phyloP scores from a whole-genome alignment of 306 rosid genomes.

The Echinosophora koreensis region DNA sequence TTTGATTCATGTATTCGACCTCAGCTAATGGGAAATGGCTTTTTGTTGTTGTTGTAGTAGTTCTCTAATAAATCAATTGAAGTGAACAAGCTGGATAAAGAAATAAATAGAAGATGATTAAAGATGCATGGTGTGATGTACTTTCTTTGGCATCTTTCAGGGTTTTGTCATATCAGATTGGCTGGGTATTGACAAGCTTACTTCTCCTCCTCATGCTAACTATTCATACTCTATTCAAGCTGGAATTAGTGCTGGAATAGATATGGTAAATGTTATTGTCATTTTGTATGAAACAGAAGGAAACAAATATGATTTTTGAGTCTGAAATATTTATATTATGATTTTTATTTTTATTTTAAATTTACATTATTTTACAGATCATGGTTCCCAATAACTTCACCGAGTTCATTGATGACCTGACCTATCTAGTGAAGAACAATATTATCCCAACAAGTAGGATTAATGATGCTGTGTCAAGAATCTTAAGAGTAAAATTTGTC shows the following conservation, averaged over 20 bases:
- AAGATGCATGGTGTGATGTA: slow-evolving; percentile 2
- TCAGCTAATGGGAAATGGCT: too few species aligned
- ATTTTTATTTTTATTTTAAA: not conserved
- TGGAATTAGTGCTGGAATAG: slow-evolving; percentile 82
- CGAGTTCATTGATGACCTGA: slow-evolving; percentile 67
- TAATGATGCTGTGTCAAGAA: slow-evolving; percentile 82
- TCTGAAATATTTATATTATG: not conserved
- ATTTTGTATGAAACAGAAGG: not conserved
- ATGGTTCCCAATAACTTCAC: slow-evolving; percentile 73
- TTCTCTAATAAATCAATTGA: not conserved
- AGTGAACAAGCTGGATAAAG: too few species aligned
- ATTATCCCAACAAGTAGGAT: slow-evolving; percentile 79
- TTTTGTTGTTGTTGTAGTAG: too few species aligned
- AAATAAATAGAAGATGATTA: not conserved
- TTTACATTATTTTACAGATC: slow-evolving; percentile 57
- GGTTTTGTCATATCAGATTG: slow-evolving; percentile 69
- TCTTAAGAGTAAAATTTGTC: slow-evolving; percentile 75
- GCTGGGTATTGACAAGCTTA: slow-evolving; percentile 63
- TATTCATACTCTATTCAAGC: slow-evolving; percentile 81
- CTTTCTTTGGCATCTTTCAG: slow-evolving; percentile 48
- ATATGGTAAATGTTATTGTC: slow-evolving; percentile 66
- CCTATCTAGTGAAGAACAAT: slow-evolving; percentile 68
- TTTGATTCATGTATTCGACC: too few species aligned
- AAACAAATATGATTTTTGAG: not conserved
- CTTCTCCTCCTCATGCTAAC: slow-evolving; percentile 87